Percentiles rank a stretch among this genome's conserved stretches.
Conservation (phyloP, 495 filamentous ascomycete genomes). For the Platismatia glauca region DNA sequence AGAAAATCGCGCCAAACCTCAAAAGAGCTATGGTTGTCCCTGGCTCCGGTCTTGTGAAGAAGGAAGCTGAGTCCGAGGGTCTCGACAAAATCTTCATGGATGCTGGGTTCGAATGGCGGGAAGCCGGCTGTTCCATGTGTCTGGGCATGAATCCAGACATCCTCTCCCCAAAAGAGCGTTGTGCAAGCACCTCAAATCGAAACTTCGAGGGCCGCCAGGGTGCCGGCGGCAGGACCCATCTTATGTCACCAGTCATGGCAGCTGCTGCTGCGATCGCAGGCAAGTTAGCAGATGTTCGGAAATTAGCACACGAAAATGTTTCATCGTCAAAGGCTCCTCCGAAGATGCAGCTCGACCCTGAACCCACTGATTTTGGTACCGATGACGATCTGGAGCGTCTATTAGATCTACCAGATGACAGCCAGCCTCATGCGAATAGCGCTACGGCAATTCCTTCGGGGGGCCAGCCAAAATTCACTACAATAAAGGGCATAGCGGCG, state of each 20-base stretch:
- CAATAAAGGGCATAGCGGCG: conserved; percentile 78
- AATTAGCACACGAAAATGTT: conserved; percentile 52
- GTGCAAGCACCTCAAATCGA: conserved; percentile 90
- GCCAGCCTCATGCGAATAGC: conserved; percentile 52
- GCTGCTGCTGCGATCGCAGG: conserved; percentile 83
- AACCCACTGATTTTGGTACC: conserved; percentile 61
- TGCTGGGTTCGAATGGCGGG: conserved; percentile 94
- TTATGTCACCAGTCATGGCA: conserved; percentile 96
- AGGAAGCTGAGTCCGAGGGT: conserved; percentile 83
- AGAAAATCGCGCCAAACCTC: conserved; percentile 75
- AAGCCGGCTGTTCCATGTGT: conserved; percentile 98
- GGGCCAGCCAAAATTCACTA: conserved; percentile 74
- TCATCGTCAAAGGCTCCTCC: conserved; percentile 50
- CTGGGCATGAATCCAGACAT: conserved; percentile 99
- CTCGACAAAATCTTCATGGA: conserved; percentile 86
- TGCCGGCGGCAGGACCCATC: conserved; percentile 83
- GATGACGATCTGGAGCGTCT: conserved; percentile 73
- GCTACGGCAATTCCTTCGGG: conserved; percentile 40
- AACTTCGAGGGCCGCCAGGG: conserved; percentile 98
- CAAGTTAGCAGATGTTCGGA: conserved; percentile 84
- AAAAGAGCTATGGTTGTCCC: conserved; percentile 94
- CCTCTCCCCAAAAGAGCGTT: conserved; percentile 85
- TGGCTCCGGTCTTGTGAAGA: conserved; percentile 89
- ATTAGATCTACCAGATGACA: conserved; percentile 65
- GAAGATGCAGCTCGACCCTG: conserved; percentile 48